Evolutionary conservation across 2,329 filamentous ascomycete genomes (phyloP), one percentile per base, ranked within the genome.

Genomic region (Fusarium siculi): DNA sequence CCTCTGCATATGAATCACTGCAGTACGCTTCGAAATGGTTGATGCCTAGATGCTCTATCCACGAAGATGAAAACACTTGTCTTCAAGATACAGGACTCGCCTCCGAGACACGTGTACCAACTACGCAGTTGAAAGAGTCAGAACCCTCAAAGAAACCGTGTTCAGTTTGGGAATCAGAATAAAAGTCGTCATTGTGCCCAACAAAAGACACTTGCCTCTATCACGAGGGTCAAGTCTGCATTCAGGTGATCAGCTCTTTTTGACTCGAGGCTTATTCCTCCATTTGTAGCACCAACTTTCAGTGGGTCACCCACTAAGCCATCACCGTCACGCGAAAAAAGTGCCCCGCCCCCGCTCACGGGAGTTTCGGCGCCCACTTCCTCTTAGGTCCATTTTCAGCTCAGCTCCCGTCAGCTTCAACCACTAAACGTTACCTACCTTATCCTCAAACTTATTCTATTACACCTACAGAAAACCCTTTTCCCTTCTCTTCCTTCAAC

Each of bases 271-370:
- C 61, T 47, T 39, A 61, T 43, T 36, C 2, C 43, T 30, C 58
- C 47, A 66, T 63, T 63, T 46, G 57, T 62, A 32, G 32, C 50
- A 64, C 23, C 34, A 28, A 58, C 46, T 25, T 55, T 21, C 37
- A 66, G 55, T 61, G 72, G 50, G 63, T 61, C 54, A 64, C n/a
- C 52, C 56, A 63, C 30, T 67, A 68, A 65, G 60, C 65, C 66
- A 44, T 56, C 43, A 56, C 56, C 56, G 56, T 68, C 49, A 68
- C 65, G 56, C 64, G 61, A 66, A 65, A 65, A 21, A 36, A 46
- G 39, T 68, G 56, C 72, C 71, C 72, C 68, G 60, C 72, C 72
- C 72, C 72, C 72, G 72, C 72, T 57, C 46, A 11, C 74, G 74
- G 74, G 66, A 67, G 58, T 66, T 73, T 72, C 75, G 75, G 68